A percentile compares a stretch with the other conserved stretches of the same genome.
These are phyloP conservation scores for Zygosaccharomyces gambellarensis DNA, from an alignment of 805 yeast species.

Conservation along the genomic window DNA sequence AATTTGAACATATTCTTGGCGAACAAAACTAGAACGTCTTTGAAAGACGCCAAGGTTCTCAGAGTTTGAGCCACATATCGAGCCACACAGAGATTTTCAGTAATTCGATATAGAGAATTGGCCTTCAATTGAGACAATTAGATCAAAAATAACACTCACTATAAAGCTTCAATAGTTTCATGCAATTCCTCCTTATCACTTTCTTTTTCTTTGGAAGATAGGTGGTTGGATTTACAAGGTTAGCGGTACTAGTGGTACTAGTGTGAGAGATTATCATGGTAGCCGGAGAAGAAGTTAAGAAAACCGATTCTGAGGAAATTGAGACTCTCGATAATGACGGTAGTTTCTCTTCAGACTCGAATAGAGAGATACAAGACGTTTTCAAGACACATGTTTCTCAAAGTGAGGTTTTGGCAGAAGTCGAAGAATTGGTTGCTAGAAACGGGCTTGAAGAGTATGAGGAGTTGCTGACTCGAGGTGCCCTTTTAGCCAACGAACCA, in stretches of 20 bases:
- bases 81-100: not conserved
- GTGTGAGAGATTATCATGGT: not conserved
- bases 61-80: not conserved
- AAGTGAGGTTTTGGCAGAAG: constrained; percentile 14
- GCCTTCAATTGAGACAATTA: not conserved
- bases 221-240: not conserved
- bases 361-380: constrained; percentile 6
- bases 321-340: not conserved
- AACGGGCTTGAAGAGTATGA: constrained; percentile 18
- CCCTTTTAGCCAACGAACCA: constrained; percentile 52
- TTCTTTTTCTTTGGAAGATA: not conserved
- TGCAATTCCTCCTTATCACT: no score
- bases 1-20: not conserved
- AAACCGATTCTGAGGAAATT: not conserved
- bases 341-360: not conserved
- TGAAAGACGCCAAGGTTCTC: not conserved
- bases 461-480: constrained; percentile 47
- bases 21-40: not conserved
- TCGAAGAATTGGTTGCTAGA: constrained; percentile 10
- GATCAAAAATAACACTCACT: not conserved
- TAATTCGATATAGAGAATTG: no score
- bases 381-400: constrained; percentile 17
- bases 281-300: not conserved
- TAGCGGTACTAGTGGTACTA: no score
- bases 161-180: not conserved